These are phyloP conservation scores for Arabidopsis suecica DNA, from an alignment of 345 rosid genomes.

Conservation along the genomic window DNA sequence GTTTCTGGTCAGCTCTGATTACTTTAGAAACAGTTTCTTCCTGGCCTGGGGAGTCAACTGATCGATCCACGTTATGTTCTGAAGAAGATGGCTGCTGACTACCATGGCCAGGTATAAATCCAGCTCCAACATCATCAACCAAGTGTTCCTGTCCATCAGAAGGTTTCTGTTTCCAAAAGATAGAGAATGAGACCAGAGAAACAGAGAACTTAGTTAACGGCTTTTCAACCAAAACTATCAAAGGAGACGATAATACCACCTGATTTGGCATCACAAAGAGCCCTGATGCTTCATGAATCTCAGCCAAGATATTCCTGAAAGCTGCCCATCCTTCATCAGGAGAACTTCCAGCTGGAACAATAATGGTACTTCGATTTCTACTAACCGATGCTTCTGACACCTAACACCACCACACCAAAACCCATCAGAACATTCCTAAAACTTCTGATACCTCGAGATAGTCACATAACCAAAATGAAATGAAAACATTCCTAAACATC, in stretches of 20 bases:
- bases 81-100: conserved; percentile 73
- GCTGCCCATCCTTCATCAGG: conserved; percentile 98
- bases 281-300: conserved; percentile 83
- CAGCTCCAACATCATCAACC: conserved; percentile 98
- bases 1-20: conserved; percentile 91
- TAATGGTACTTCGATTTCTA: conserved; percentile 94
- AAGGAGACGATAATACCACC: conserved; percentile 47
- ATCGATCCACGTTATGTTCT: conserved; percentile 71
- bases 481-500: conserved; percentile 9
- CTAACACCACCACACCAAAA: conserved; percentile 45
- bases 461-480: not conserved
- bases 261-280: conserved; percentile 76
- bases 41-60: conserved; percentile 69
- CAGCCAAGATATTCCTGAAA: conserved; percentile 90
- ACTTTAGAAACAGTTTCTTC: conserved; percentile 85
- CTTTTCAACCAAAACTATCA: not conserved
- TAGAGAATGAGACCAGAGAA: conserved; percentile 29
- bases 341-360: conserved; percentile 89
- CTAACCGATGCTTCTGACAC: conserved; percentile 97
- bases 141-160: conserved; percentile 74
- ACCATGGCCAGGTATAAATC: conserved; percentile 94
- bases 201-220: not conserved
- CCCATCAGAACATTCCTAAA: conserved; percentile 26
- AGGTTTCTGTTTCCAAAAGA: conserved; percentile 58
- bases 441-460: not conserved